Conservation (phyloP, 176 grass and related monocot species). For the Aechmea fasciata region DNA sequence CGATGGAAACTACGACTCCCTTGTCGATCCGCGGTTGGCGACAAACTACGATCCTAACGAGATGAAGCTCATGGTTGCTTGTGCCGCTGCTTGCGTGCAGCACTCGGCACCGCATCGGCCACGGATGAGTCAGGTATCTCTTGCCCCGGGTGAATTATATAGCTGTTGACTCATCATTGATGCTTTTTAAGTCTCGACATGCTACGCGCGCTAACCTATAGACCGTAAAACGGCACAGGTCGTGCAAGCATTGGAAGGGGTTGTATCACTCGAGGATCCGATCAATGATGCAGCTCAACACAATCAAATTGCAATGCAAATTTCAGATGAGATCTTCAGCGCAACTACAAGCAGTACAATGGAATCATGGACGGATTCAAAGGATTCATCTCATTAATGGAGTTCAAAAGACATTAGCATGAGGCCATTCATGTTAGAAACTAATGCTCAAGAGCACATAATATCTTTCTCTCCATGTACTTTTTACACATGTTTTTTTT, state of each 20-base stretch:
- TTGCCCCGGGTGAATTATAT: not conserved
- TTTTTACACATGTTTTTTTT: no score
- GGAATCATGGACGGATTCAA: no score
- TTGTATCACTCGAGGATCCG: not conserved
- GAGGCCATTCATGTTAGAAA: no score
- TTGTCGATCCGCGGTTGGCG: constrained; percentile 19
- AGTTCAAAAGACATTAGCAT: no score
- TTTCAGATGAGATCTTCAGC: no score
- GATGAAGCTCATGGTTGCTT: constrained; percentile 18
- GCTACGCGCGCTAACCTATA: not conserved
- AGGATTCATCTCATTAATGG: no score
- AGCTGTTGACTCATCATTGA: not conserved
- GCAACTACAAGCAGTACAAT: no score
- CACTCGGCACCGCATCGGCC: constrained; percentile 6
- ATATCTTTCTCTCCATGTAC: no score
- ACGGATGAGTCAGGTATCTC: constrained; percentile 17
- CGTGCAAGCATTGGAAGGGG: not conserved
- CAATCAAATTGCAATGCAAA: no score
- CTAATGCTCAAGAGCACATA: no score
- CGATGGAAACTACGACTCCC: constrained; percentile 7
- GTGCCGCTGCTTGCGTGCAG: constrained; percentile 17
- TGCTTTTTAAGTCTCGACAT: not conserved
- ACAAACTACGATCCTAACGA: constrained; percentile 15
- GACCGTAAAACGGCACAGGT: not conserved
- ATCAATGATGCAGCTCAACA: no score